Evolutionary conservation across 805 yeast genomes (phyloP), one percentile per base, ranked within the genome.

Genomic region (Kodamaea jinghongensis): DNA sequence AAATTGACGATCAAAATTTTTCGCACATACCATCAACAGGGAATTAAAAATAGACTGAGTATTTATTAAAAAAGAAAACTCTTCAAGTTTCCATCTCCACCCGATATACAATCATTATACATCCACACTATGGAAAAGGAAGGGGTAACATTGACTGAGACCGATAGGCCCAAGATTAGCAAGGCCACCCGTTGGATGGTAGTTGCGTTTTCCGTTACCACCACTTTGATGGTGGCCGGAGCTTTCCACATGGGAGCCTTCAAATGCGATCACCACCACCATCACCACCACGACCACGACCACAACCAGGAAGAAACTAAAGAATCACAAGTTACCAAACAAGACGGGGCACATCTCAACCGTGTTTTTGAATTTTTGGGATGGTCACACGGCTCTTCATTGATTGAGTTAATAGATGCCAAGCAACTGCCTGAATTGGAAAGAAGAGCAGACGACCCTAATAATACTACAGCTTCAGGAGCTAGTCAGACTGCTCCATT

Each of bases 391-490:
- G 7, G 8, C 7, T 8, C 23, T 20, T 20, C 23, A 20, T 20
- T 20, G 23, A 8, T 20, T 20, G 23, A 20, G 23, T 6, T 20
- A 20, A 8, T 8, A 20, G 8, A 20, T n/a, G 23, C 23, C 23
- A 20, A 20, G 8, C 23, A 8, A 20, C 23, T 6, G 23, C 23
- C 23, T 13, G 28, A 25, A 11, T 25, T 34, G 30, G 30, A 17
- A 17, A 38, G 32, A 30, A 38, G 41, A 27, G 41, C 36, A 13
- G 41, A 32, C 28, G 36, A 32, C 33, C 36, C 41, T 6, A 38
- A 32, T 22, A 38, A 32, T 36, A 38, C 41, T 29, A 67, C 60
- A 42, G 65, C 68, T 48, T 61, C 64, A 7, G 26, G 30, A 4
- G 22, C 29, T 16, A 22, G 12, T 17, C 23, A 20, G 23, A 20